Conservation (phyloP, 2,329 filamentous ascomycete genomes). For the Fusarium nygamai region DNA sequence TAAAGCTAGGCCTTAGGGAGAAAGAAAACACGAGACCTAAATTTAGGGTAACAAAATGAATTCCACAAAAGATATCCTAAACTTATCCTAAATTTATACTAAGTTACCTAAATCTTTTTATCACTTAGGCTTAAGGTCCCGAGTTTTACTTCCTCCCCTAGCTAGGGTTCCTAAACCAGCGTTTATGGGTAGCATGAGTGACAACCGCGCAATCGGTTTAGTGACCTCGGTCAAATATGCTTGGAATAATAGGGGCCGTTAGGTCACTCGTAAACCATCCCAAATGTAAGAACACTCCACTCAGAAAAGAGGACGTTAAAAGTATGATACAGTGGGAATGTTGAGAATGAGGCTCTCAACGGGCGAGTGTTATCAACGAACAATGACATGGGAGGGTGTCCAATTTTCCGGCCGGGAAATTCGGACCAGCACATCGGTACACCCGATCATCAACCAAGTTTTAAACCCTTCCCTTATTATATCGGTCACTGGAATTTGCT, state of each 20-base stretch:
- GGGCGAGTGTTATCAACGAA: background rate
- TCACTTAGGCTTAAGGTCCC: too few species aligned
- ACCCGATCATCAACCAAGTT: conserved; percentile 6
- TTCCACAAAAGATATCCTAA: too few species aligned
- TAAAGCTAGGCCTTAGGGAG: background rate
- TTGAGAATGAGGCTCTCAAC: background rate
- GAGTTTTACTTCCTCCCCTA: too few species aligned
- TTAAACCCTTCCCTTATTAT: background rate
- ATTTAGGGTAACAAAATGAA: too few species aligned
- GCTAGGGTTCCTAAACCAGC: background rate
- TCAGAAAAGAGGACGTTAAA: background rate
- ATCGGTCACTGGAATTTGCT: conserved; percentile 3
- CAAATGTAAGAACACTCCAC: background rate
- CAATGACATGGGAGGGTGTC: background rate
- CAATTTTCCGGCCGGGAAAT: background rate
- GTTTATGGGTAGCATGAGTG: background rate
- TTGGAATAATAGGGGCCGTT: background rate
- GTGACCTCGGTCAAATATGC: background rate
- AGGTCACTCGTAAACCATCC: background rate
- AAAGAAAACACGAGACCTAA: too few species aligned
- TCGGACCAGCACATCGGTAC: conserved; percentile 17
- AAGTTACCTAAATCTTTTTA: too few species aligned
- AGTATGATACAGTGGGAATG: background rate
- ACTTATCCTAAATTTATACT: too few species aligned
- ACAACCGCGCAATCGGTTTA: background rate